Base-by-base conservation (phyloP, 2,329 filamentous ascomycete species). In the Alternaria conjuncta region DNA sequence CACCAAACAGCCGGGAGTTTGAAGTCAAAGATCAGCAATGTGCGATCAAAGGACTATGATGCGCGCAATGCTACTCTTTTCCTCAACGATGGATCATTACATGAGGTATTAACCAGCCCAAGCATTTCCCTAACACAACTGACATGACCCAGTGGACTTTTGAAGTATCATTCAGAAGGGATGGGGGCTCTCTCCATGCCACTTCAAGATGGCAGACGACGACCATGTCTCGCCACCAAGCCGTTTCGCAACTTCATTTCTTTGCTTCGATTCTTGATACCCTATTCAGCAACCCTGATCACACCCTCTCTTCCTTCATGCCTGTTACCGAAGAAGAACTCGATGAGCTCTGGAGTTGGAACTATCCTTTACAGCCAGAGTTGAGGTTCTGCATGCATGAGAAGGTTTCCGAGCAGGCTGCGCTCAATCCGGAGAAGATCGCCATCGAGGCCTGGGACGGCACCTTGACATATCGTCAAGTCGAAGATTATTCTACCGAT, bases 341-440 rank as follows among this genome's bases (percentile, higher is more conserved):
- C 5, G 69, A 80, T 15, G 74, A 82, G 21, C 79, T 86, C 46
- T 86, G 85, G 84, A 71, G 71, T 4, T 85, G 84, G 82, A 86
- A 85, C 49, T 73, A 82, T 26, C 63, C 76, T 3, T 64, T 86
- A 3, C 84, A 84, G 20, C 80, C 82, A 3, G 77, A 78, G 2
- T 76, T 82, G 57, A 73, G 79, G 36, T 80, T 78, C 43, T 85
- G 84, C 69, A 84, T 84, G 78, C 83, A 86, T 63, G 82, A 84
- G 1, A 78, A 84, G 59, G 73, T 86, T 15, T 71, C 80, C 5
- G 73, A 83, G 56, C 81, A 76, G 70, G 79, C 79, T 13, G 64
- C 64, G 44, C 63, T 69, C 11, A 65, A 75, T 13, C 78, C 79
- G 0, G 69, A 79, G 3, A 80, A 81, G 57, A 70, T 71, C 5